Conservation (phyloP, 176 grass and related monocot genomes). For the Ampelocalamus luodianensis region DNA sequence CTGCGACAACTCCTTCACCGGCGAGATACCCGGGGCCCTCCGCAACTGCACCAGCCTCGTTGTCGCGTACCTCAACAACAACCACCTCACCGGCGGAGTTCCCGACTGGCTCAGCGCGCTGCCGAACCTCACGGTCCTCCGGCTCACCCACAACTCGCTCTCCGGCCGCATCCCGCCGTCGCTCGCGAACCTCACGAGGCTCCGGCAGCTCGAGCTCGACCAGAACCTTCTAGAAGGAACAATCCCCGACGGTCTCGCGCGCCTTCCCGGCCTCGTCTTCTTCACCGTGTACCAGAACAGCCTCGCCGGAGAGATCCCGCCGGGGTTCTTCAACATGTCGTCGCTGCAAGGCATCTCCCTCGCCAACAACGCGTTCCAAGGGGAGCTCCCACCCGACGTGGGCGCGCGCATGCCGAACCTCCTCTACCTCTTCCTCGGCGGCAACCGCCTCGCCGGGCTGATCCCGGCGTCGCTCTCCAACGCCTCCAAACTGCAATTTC, state of each 20-base stretch:
- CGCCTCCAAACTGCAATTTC: background rate
- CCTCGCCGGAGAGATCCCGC: slow-evolving; percentile 36
- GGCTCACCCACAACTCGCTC: background rate
- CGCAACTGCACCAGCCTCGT: background rate
- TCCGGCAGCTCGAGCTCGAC: background rate
- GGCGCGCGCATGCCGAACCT: slow-evolving; percentile 43
- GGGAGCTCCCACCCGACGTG: slow-evolving; percentile 21
- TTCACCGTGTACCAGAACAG: slow-evolving; percentile 12
- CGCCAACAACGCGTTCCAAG: slow-evolving; percentile 32
- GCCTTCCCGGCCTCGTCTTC: background rate
- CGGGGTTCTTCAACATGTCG: slow-evolving; percentile 44
- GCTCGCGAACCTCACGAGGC: slow-evolving; percentile 9
- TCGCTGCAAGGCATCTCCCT: slow-evolving; percentile 28
- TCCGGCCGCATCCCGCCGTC: slow-evolving; percentile 24
- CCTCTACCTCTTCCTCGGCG: slow-evolving; percentile 29
- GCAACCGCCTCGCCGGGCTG: slow-evolving; percentile 35
- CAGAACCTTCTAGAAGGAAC: background rate
- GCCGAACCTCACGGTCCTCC: background rate
- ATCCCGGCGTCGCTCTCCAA: slow-evolving; percentile 52
- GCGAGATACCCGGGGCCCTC: slow-evolving; percentile 10
- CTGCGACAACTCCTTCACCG: slow-evolving; percentile 35
- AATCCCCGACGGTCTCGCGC: background rate
- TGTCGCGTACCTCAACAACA: background rate
- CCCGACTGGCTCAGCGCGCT: slow-evolving; percentile 4
- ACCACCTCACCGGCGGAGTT: slow-evolving; percentile 8